A percentile compares a stretch with the other conserved stretches of the same genome.
These are phyloP conservation scores for Comarum palustre DNA, from an alignment of 306 rosid species.

Conservation along the genomic window DNA sequence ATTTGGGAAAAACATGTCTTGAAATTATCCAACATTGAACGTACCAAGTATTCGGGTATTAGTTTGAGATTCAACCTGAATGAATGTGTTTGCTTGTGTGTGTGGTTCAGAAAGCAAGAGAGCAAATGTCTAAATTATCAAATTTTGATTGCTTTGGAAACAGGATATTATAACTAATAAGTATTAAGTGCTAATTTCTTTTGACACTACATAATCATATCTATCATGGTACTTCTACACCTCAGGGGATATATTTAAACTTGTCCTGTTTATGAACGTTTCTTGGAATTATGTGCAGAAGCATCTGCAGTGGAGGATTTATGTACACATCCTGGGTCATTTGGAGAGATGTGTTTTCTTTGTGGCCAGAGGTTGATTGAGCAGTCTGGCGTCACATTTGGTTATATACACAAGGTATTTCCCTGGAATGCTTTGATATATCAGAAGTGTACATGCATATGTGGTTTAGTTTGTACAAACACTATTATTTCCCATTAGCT, in stretches of 20 bases:
- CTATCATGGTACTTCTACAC: not conserved
- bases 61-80: not conserved
- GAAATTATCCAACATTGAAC: not conserved
- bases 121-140: not conserved
- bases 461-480: not conserved
- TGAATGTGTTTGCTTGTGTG: not conserved
- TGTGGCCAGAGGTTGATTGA: constrained; percentile 71
- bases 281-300: constrained; percentile 37
- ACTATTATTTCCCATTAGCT: not conserved
- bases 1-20: not conserved
- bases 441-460: not conserved
- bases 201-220: not conserved
- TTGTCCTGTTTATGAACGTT: not conserved
- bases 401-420: constrained; percentile 77
- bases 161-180: not conserved
- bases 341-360: constrained; percentile 64
- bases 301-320: constrained; percentile 32
- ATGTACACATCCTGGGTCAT: constrained; percentile 77
- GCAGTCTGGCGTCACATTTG: constrained; percentile 72
- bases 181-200: not conserved
- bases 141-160: not conserved
- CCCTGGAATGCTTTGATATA: not conserved
- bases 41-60: not conserved
- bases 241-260: not conserved
- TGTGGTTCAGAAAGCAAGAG: not conserved